A percentile compares a stretch with the other conserved stretches of the same genome.
These are phyloP conservation scores for Suillus weaverae DNA, from an alignment of 768 basidiomycete species.

Conservation along the genomic window DNA sequence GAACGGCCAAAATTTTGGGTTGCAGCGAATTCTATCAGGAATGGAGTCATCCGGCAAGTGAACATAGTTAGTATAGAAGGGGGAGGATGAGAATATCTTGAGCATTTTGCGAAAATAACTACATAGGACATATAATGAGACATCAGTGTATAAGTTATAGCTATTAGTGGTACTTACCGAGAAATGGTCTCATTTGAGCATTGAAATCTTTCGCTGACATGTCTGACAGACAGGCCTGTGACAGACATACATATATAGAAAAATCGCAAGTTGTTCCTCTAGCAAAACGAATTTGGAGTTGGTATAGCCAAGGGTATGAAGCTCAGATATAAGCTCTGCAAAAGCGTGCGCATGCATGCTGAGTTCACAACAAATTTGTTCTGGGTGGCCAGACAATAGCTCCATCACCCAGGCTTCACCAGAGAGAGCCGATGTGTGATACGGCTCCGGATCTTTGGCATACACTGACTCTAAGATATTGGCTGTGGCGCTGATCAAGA, in stretches of 20 bases:
- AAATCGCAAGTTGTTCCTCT: constrained; percentile 41
- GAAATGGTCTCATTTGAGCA: constrained; percentile 38
- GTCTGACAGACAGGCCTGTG: constrained; percentile 11
- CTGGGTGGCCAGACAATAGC: constrained; percentile 21
- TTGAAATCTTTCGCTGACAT: constrained; percentile 39
- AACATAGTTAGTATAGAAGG: background rate
- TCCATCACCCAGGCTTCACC: constrained; percentile 24
- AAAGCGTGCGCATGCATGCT: constrained; percentile 33
- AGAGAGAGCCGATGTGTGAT: constrained; percentile 22
- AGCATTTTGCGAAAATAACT: background rate
- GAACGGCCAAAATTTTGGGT: constrained; percentile 32
- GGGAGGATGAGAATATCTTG: background rate
- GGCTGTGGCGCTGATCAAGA: background rate
- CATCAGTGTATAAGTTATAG: no score
- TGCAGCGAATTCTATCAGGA: constrained; percentile 15
- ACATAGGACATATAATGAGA: background rate
- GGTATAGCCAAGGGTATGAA: constrained; percentile 19
- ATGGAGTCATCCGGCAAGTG: background rate
- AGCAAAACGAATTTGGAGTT: constrained; percentile 24
- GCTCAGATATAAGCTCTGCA: constrained; percentile 22
- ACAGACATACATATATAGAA: constrained; percentile 30
- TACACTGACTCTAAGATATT: background rate
- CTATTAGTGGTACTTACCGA: constrained; percentile 20
- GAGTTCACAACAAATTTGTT: constrained; percentile 19
- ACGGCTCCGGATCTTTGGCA: background rate